A percentile compares a stretch with the other conserved stretches of the same genome.
Evolutionary conservation across 2,329 filamentous ascomycete species (phyloP).

Genomic region (Paraconiothyrium brasiliense): DNA sequence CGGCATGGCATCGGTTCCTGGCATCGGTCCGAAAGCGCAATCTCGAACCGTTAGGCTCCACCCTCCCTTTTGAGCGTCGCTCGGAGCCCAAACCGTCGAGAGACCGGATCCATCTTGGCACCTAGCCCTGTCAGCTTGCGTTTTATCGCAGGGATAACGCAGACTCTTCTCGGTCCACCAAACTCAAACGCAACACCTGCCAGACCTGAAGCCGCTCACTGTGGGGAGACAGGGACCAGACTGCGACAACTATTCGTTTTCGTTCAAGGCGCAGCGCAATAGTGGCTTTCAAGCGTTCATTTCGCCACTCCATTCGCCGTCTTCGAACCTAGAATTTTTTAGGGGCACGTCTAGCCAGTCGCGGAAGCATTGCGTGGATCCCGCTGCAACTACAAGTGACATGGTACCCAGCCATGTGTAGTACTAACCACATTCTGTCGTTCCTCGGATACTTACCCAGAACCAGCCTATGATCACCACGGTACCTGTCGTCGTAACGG

Average conservation of each 20-base stretch:
- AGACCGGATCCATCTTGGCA: background rate
- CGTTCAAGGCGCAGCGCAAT: background rate
- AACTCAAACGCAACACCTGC: background rate
- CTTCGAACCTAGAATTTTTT: background rate
- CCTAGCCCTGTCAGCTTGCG: background rate
- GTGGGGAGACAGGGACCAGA: background rate
- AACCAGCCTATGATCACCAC: background rate
- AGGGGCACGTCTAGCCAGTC: background rate
- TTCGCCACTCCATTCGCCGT: background rate
- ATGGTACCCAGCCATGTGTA: background rate
- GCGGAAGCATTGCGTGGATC: background rate
- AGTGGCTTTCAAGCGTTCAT: background rate
- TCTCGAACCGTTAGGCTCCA: background rate
- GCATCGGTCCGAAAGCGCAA: background rate
- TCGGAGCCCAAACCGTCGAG: background rate
- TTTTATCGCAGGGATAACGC: constrained; percentile 5
- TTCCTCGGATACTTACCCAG: background rate
- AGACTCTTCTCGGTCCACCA: background rate
- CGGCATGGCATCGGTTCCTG: background rate
- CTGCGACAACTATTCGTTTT: background rate
- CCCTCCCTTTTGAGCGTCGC: background rate
- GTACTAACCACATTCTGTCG: background rate
- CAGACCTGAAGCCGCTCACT: background rate
- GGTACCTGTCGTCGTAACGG: background rate
- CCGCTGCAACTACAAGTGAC: background rate